Evolutionary conservation across 2,329 filamentous ascomycete species (phyloP).

Genomic region (Tothia fuscella): DNA sequence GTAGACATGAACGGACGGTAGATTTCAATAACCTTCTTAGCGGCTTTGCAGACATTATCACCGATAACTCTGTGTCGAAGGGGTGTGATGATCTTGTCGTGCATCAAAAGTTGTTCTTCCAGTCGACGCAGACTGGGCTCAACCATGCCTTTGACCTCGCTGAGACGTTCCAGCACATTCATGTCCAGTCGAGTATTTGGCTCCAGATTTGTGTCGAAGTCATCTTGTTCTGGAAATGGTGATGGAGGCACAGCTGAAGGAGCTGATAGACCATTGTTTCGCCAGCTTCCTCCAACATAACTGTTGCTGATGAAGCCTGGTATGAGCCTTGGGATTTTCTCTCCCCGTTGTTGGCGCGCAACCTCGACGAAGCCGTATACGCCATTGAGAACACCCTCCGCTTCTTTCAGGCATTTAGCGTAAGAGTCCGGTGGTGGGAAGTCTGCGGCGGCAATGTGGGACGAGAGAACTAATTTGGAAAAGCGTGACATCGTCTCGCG

Average conservation of each 20-base stretch:
- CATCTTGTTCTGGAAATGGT: slow-evolving; percentile 65
- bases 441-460: slow-evolving; percentile 91
- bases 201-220: slow-evolving; percentile 60
- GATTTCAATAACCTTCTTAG: slow-evolving; percentile 69
- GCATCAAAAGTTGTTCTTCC: slow-evolving; percentile 67
- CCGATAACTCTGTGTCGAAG: slow-evolving; percentile 68
- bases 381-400: slow-evolving; percentile 87
- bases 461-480: slow-evolving; percentile 96
- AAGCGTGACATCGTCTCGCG: slow-evolving; percentile 99
- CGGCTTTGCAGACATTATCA: slow-evolving; percentile 69
- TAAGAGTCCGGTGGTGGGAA: slow-evolving; percentile 90
- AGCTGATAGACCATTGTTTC: slow-evolving; percentile 49
- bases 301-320: slow-evolving; percentile 89
- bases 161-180: slow-evolving; percentile 67
- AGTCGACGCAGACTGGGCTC: slow-evolving; percentile 77
- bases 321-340: slow-evolving; percentile 83
- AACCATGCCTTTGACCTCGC: slow-evolving; percentile 74
- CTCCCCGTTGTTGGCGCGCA: slow-evolving; percentile 81
- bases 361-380: slow-evolving; percentile 96
- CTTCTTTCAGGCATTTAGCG: slow-evolving; percentile 90
- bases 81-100: slow-evolving; percentile 71
- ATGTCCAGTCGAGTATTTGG: slow-evolving; percentile 64
- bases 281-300: slow-evolving; percentile 77
- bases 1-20: slow-evolving; percentile 84
- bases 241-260: slow-evolving; percentile 49